Evolutionary conservation across 225 moss, liverwort and hornwort species (phyloP).

Genomic region (Pseudisothecium myosuroides): DNA sequence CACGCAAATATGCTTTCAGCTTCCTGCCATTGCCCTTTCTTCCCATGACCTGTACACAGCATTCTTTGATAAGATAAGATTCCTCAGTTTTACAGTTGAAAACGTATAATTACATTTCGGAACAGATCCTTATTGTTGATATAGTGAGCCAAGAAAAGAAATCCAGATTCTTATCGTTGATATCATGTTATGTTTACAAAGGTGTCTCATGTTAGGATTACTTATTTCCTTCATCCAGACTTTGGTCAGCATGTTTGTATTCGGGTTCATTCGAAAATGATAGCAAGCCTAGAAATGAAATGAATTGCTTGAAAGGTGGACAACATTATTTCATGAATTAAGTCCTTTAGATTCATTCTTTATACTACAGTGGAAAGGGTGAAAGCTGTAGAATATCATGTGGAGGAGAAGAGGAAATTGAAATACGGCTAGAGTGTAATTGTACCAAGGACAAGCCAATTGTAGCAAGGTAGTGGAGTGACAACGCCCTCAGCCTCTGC

Average conservation of each 20-base stretch:
- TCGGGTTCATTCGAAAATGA: background rate
- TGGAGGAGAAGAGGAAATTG: background rate
- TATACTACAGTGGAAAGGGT: background rate
- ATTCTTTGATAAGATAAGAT: background rate
- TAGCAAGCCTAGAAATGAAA: background rate
- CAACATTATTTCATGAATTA: background rate
- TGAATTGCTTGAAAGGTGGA: background rate
- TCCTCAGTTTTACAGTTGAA: background rate
- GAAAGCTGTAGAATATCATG: background rate
- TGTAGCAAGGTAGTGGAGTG: conserved; percentile 58
- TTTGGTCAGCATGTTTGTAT: background rate
- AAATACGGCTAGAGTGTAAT: background rate
- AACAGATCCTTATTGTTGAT: too few species aligned
- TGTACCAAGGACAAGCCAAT: conserved; percentile 88
- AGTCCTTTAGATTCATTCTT: background rate
- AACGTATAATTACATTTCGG: background rate
- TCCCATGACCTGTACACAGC: conserved; percentile 61
- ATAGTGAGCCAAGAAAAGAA: background rate
- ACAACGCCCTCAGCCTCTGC: conserved; percentile 34
- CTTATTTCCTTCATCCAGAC: background rate
- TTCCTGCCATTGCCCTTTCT: conserved; percentile 77
- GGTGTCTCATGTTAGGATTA: background rate
- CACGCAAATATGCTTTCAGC: conserved; percentile 51
- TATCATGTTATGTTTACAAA: background rate
- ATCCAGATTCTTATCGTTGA: background rate